Conservation (phyloP, 495 filamentous ascomycete species). For the Gamarada debralockiae region DNA sequence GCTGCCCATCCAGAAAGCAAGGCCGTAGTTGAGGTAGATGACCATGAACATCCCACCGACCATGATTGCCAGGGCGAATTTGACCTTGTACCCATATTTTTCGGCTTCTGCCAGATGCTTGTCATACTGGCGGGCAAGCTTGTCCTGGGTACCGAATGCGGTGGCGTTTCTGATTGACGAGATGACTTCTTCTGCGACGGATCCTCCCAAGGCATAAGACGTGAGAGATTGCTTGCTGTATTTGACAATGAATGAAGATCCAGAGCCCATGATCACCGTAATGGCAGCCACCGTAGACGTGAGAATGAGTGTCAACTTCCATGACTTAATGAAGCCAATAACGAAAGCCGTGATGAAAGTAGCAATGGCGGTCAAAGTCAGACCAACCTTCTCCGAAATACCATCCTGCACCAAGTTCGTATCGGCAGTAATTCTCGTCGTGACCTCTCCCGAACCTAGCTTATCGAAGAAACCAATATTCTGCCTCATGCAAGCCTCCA, state of each 20-base stretch:
- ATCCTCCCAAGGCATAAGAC: constrained; percentile 79
- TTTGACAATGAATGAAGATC: constrained; percentile 71
- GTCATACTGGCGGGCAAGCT: constrained; percentile 82
- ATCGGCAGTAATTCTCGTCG: constrained; percentile 87
- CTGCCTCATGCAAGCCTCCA: constrained; percentile 78
- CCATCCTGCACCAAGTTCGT: constrained; percentile 87
- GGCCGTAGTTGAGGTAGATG: constrained; percentile 83
- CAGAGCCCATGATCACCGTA: constrained; percentile 65
- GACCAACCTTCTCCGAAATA: constrained; percentile 79
- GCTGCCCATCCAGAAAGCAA: constrained; percentile 95
- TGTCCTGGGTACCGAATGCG: constrained; percentile 89
- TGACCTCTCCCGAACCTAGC: constrained; percentile 87
- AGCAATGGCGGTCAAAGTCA: constrained; percentile 68
- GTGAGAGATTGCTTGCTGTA: constrained; percentile 73
- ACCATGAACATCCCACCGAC: constrained; percentile 76
- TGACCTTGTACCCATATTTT: constrained; percentile 71
- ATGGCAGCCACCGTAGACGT: constrained; percentile 73
- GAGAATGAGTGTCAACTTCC: constrained; percentile 80
- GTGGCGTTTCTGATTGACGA: constrained; percentile 90
- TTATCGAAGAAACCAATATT: constrained; percentile 94
- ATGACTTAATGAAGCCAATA: constrained; percentile 81
- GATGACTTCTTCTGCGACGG: constrained; percentile 90
- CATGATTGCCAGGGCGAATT: constrained; percentile 68
- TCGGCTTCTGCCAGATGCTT: constrained; percentile 67
- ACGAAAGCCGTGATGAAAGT: constrained; percentile 88